Conservation (phyloP, 768 basidiomycete species). For the Coprinopsis strossmayeri region DNA sequence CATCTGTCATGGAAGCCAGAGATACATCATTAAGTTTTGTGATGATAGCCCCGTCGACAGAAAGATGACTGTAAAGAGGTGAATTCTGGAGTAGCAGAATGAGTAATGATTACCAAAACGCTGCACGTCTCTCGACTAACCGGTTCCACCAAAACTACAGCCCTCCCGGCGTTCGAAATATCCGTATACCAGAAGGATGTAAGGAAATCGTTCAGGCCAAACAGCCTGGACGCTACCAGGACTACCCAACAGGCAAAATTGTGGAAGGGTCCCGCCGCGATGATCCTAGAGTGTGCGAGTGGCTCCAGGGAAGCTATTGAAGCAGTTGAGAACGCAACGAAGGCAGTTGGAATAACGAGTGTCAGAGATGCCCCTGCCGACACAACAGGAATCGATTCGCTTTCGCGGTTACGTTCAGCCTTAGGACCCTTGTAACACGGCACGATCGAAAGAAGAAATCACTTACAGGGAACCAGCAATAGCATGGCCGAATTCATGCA, state of each 20-base stretch:
- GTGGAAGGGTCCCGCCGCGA: slow-evolving; percentile 73
- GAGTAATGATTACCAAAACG: background rate
- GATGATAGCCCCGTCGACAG: slow-evolving; percentile 46
- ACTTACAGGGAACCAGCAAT: slow-evolving; percentile 68
- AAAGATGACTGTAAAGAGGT: slow-evolving; percentile 50
- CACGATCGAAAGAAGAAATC: too few relatives aligned
- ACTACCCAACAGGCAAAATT: slow-evolving; percentile 58
- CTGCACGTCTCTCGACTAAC: slow-evolving; percentile 31
- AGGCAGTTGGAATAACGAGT: slow-evolving; percentile 65
- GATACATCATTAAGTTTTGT: slow-evolving; percentile 68
- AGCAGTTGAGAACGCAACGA: slow-evolving; percentile 52
- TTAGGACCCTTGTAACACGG: too few relatives aligned
- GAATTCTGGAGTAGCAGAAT: slow-evolving; percentile 40
- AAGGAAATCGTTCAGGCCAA: slow-evolving; percentile 23
- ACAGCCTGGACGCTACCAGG: slow-evolving; percentile 30
- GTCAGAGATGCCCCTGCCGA: slow-evolving; percentile 58
- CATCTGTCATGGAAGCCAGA: slow-evolving; percentile 29
- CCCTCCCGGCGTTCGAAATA: slow-evolving; percentile 40
- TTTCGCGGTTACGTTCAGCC: too few relatives aligned
- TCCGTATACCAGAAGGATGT: slow-evolving; percentile 46
- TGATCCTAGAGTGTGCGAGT: slow-evolving; percentile 49
- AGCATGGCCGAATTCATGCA: slow-evolving; percentile 81
- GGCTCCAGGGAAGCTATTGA: slow-evolving; percentile 32
- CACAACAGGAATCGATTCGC: slow-evolving; percentile 58
- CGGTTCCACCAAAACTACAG: slow-evolving; percentile 46